A percentile compares a stretch with the other conserved stretches of the same genome.
These are phyloP conservation scores for Suillus bovinus DNA, from an alignment of 768 basidiomycete genomes.

Conservation along the genomic window DNA sequence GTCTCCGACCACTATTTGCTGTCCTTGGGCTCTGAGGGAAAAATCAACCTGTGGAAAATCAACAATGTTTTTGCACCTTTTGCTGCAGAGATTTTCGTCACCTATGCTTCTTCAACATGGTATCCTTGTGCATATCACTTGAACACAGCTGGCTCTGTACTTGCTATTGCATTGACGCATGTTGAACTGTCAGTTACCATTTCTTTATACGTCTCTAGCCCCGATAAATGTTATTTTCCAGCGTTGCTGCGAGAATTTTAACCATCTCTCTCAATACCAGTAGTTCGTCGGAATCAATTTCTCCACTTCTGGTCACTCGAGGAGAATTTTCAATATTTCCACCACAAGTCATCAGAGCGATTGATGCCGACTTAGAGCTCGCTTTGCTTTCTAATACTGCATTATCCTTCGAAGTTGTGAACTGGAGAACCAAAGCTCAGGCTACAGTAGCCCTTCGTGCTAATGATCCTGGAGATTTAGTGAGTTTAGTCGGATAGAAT, in stretches of 20 bases:
- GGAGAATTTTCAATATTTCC: slow-evolving; percentile 18
- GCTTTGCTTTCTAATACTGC: slow-evolving; percentile 32
- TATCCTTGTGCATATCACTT: slow-evolving; percentile 6
- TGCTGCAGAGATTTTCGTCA: background rate
- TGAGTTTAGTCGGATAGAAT: slow-evolving; percentile 19
- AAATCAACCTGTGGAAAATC: slow-evolving; percentile 21
- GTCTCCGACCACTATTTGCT: slow-evolving; percentile 25
- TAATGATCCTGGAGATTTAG: slow-evolving; percentile 34
- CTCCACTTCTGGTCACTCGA: slow-evolving; percentile 2
- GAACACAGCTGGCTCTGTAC: slow-evolving; percentile 8
- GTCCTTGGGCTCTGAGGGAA: slow-evolving; percentile 11
- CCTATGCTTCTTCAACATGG: slow-evolving; percentile 1
- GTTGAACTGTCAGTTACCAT: slow-evolving; percentile 15
- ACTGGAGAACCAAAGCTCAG: slow-evolving; percentile 35
- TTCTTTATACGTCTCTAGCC: background rate
- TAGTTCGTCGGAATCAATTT: no score
- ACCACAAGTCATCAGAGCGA: slow-evolving; percentile 31
- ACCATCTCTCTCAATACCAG: slow-evolving; percentile 4
- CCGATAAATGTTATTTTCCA: background rate
- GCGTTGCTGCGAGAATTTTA: slow-evolving; percentile 1
- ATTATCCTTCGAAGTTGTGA: slow-evolving; percentile 37
- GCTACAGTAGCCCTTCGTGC: slow-evolving; percentile 22
- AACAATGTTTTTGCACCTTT: slow-evolving; percentile 1
- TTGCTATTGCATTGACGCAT: slow-evolving; percentile 19
- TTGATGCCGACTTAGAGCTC: slow-evolving; percentile 35